Conservation (phyloP, 2,329 filamentous ascomycete genomes). For the Ambrosiella xylebori region DNA sequence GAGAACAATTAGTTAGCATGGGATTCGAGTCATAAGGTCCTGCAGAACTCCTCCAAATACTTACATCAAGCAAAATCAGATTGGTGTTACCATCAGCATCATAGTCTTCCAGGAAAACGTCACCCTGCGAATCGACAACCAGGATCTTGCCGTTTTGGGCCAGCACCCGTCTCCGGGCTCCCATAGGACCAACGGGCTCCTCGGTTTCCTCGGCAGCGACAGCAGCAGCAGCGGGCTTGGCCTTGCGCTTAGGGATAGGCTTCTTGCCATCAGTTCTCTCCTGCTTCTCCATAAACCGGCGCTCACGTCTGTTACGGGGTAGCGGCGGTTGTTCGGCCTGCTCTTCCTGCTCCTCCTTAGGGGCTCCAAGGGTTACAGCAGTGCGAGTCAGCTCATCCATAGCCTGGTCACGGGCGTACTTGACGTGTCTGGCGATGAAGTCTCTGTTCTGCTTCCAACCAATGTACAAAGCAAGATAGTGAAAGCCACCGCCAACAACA, state of each 20-base stretch:
- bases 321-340: slow-evolving; percentile 24
- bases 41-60: slow-evolving; percentile 21
- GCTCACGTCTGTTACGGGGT: slow-evolving; percentile 67
- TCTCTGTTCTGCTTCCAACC: slow-evolving; percentile 79
- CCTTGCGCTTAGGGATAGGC: slow-evolving; percentile 25
- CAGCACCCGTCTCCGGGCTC: slow-evolving; percentile 70
- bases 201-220: slow-evolving; percentile 28
- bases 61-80: slow-evolving; percentile 76
- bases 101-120: slow-evolving; percentile 87
- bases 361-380: slow-evolving; percentile 20
- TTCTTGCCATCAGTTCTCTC: slow-evolving; percentile 52
- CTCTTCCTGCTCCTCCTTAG: slow-evolving; percentile 27
- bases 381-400: slow-evolving; percentile 73
- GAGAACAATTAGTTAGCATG: slow-evolving; percentile 15
- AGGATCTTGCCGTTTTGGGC: slow-evolving; percentile 92
- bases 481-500: slow-evolving; percentile 64
- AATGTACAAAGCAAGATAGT: slow-evolving; percentile 74
- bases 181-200: slow-evolving; percentile 45
- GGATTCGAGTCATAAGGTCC: neutral
- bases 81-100: slow-evolving; percentile 70
- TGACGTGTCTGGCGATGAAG: slow-evolving; percentile 83
- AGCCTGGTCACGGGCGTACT: slow-evolving; percentile 68
- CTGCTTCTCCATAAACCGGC: slow-evolving; percentile 75
- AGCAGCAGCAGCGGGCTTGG: slow-evolving; percentile 19
- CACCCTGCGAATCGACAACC: slow-evolving; percentile 78